Percentiles rank a stretch among this genome's conserved stretches.
These are phyloP conservation scores for Aspergillus sp. DNA, from an alignment of 2,329 filamentous ascomycete species.

Conservation along the genomic window DNA sequence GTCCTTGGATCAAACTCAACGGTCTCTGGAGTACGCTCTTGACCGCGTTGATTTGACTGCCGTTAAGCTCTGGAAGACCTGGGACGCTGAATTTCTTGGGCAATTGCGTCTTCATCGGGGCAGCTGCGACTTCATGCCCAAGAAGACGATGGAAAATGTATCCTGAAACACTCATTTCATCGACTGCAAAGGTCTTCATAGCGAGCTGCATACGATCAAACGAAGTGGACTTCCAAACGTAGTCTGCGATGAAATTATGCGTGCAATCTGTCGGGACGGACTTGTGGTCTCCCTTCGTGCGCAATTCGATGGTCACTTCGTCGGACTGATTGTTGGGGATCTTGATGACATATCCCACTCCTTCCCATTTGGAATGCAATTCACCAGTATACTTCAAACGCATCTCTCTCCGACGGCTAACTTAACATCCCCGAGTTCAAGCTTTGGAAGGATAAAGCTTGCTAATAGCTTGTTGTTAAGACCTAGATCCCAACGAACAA, in stretches of 20 bases:
- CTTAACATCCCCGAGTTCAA: slow-evolving; percentile 96
- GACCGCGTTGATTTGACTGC: slow-evolving; percentile 91
- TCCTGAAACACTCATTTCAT: slow-evolving; percentile 96
- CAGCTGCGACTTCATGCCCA: slow-evolving; percentile 87
- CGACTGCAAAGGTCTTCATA: slow-evolving; percentile 97
- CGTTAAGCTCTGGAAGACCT: slow-evolving; percentile 86
- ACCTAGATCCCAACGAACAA: slow-evolving; percentile 89
- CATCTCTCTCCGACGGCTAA: slow-evolving; percentile 98
- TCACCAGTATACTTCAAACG: slow-evolving; percentile 93
- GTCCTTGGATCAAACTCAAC: slow-evolving; percentile 90
- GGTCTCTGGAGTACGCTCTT: slow-evolving; percentile 91
- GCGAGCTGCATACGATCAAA: slow-evolving; percentile 99
- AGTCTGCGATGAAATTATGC: slow-evolving; percentile 96
- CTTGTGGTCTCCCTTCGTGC: slow-evolving; percentile 92
- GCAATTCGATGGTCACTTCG: slow-evolving; percentile 89
- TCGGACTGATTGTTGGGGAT: slow-evolving; percentile 99
- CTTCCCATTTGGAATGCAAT: slow-evolving; percentile 85
- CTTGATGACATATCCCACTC: slow-evolving; percentile 97
- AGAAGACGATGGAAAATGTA: slow-evolving; percentile 98
- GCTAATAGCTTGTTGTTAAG: slow-evolving; percentile 96
- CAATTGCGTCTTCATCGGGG: slow-evolving; percentile 89
- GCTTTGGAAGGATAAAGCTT: slow-evolving; percentile 91
- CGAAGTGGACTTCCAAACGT: slow-evolving; percentile 98
- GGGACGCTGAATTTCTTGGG: slow-evolving; percentile 96
- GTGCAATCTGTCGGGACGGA: slow-evolving; percentile 92